Evolutionary conservation across 225 moss, liverwort and hornwort genomes (phyloP), one percentile per base, ranked within the genome.

Genomic region (Antitrichia curtipendula): DNA sequence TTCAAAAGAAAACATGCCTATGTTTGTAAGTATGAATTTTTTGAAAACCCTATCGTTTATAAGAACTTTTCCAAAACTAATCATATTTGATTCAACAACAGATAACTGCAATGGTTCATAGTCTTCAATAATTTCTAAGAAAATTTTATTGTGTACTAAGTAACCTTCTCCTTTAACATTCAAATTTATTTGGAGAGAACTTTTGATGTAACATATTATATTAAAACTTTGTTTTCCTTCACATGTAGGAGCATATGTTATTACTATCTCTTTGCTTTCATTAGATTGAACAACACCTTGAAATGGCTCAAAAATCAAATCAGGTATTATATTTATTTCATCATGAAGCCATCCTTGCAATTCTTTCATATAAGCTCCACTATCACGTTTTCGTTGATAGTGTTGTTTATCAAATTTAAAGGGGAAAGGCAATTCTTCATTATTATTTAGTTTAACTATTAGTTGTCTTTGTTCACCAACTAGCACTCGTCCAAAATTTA

Each of bases 141-240:
- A 95, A 15, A 97, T 88, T 82, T 95, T 95, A 38, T 98, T 95
- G 61, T 96, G 90, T 31, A 98, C 71, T 6, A 58, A 92, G 69
- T 98, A 97, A 16, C 97, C 97, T 87, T 98, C 97, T 20, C 97
- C 98, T 88, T 97, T 96, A 12, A 97, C 85, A 80, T 94, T 98
- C 43, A 97, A 83, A 15, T 89, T 96, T 40, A 98, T 93, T 86
- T 95, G 92, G 8, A 94, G 63, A 7, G 93, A 94, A 29, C 21
- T 73, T 76, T 95, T 97, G 45, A 97, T 90, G 62, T 97, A 93
- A 74, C 98, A 98, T 40, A 82, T 78, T 9, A 95, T 88, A 63
- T 95, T 96, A 64, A 98, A 96, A 20, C 95, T 97, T 83, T 97
- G 96, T 58, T 88, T 93, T 59, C 98, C 98, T 91, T 98, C 96